These are phyloP conservation scores for Toxicodendron radicans DNA, from an alignment of 345 rosid species.

Conservation along the genomic window DNA sequence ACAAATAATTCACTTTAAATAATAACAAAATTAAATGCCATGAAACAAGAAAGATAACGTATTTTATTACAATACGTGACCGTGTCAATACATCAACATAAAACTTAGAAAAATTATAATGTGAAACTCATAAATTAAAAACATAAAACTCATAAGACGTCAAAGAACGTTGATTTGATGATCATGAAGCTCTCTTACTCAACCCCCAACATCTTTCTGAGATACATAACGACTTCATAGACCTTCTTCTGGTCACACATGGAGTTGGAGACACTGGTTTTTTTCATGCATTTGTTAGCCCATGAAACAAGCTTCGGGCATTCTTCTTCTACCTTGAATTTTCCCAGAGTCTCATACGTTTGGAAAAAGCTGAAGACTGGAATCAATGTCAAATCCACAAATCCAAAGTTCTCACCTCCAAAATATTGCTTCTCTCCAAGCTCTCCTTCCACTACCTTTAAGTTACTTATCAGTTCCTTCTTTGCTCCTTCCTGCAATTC, in stretches of 20 bases:
- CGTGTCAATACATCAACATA: too few relatives aligned
- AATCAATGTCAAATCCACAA: conserved; percentile 23
- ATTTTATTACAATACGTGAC: too few relatives aligned
- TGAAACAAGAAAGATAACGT: too few relatives aligned
- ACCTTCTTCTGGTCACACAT: conserved; percentile 18
- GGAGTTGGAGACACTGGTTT: conserved; percentile 24
- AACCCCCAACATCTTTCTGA: not conserved
- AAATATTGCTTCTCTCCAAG: conserved; percentile 30
- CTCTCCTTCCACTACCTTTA: conserved; percentile 19
- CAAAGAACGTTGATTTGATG: too few relatives aligned
- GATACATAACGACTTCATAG: not conserved
- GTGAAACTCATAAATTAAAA: too few relatives aligned
- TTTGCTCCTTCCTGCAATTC: conserved; percentile 14
- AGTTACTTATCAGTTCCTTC: conserved; percentile 20
- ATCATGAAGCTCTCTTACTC: not conserved
- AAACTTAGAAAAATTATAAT: too few relatives aligned
- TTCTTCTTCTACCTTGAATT: conserved; percentile 19
- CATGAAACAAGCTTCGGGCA: conserved; percentile 29
- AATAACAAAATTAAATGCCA: too few relatives aligned
- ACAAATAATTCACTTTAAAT: too few relatives aligned
- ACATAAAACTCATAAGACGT: too few relatives aligned
- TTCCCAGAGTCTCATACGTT: conserved; percentile 11
- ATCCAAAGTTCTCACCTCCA: conserved; percentile 22
- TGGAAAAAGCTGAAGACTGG: conserved; percentile 25
- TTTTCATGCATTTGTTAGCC: conserved; percentile 27